phyloP scores from a whole-genome alignment of 208 protist genomes.

The Trypanosoma conorhini region DNA sequence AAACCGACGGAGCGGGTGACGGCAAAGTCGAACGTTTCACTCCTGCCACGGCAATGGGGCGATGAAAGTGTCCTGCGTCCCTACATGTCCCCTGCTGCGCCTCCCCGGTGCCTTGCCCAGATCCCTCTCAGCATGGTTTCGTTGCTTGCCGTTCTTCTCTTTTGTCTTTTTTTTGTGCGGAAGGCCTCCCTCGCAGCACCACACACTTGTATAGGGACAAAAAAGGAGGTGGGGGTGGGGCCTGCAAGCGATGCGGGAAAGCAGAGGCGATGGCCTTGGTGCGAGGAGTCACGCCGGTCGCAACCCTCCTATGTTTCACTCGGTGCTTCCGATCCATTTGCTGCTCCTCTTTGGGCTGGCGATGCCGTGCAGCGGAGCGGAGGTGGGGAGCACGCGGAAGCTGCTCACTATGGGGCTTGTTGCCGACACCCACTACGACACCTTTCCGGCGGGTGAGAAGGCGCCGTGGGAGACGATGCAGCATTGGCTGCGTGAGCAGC shows the following conservation, averaged over 20 bases:
- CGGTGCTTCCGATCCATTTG: not conserved
- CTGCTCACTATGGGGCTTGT: slow-evolving; percentile 25
- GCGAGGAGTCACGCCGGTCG: not conserved
- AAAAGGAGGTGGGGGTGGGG: not conserved
- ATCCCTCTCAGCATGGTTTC: not conserved
- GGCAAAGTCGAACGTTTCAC: too few species aligned
- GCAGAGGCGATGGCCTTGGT: not conserved
- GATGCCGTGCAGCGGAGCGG: not conserved
- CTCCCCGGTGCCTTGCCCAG: not conserved
- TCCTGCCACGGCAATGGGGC: too few species aligned
- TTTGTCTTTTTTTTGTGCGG: not conserved
- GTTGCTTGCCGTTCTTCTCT: not conserved
- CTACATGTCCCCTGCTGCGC: not conserved
- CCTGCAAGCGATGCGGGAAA: not conserved
- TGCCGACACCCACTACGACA: slow-evolving; percentile 30
- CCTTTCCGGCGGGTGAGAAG: slow-evolving; percentile 31
- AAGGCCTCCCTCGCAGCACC: not conserved
- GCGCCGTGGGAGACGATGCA: slow-evolving; percentile 26
- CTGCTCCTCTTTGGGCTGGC: not conserved
- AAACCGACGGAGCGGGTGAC: too few species aligned
- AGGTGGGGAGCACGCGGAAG: not conserved
- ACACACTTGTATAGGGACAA: not conserved
- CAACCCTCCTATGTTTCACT: not conserved
- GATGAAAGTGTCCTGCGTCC: not conserved
- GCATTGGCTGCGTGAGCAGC: slow-evolving; percentile 21